Evolutionary conservation across 164 flowering plant genomes (phyloP).

Genomic region (Dillenia suffruticosa): DNA sequence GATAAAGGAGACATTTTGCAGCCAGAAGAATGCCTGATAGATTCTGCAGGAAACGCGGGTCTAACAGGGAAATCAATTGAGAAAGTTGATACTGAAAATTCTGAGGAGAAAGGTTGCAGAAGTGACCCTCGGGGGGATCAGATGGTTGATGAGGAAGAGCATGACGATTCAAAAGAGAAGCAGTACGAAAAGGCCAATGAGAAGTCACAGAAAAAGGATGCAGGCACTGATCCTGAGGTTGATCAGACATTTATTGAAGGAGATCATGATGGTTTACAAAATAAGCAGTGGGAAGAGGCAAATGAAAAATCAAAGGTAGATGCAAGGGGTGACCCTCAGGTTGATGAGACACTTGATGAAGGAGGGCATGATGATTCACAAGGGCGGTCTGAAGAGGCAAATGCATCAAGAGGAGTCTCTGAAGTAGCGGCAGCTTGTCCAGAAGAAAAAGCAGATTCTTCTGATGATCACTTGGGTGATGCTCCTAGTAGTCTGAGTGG

Average conservation of each 20-base stretch:
- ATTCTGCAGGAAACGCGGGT: conserved; percentile 16
- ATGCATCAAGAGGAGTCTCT: no score
- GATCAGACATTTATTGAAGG: conserved; percentile 7
- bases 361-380: conserved; percentile 18
- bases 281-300: conserved; percentile 1
- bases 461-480: not conserved
- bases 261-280: not conserved
- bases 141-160: conserved; percentile 6
- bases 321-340: conserved; percentile 14
- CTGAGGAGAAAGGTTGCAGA: conserved; percentile 14
- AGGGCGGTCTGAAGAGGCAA: not conserved
- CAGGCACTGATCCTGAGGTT: conserved; percentile 15
- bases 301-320: conserved; percentile 7
- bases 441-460: no score
- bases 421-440: no score
- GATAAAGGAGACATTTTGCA: conserved; percentile 19
- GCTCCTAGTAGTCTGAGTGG: conserved; percentile 10
- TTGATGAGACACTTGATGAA: conserved; percentile 14
- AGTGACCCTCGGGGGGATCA: conserved; percentile 14
- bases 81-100: conserved; percentile 16
- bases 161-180: not conserved
- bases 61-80: conserved; percentile 10
- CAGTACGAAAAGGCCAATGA: conserved; percentile 8
- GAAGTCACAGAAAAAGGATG: conserved; percentile 10
- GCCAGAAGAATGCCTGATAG: conserved; percentile 7